Percentiles rank a stretch among this genome's conserved stretches.
phyloP scores from a whole-genome alignment of 345 rosid genomes.

The Streptanthus diversifolius region DNA sequence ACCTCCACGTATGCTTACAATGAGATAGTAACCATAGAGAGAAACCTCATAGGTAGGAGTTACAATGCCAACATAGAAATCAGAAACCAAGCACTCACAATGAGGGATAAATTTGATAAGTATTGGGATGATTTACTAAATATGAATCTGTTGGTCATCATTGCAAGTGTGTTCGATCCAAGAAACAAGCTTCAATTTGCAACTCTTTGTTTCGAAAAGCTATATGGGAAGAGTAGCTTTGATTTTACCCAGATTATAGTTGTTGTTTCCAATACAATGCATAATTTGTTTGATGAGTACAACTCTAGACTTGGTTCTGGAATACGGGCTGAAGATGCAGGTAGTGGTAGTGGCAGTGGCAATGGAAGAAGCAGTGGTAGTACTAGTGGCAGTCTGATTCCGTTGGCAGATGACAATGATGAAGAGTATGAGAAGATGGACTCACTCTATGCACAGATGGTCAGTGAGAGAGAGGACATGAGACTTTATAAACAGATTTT shows the following conservation, averaged over 20 bases:
- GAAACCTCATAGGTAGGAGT: too few species aligned
- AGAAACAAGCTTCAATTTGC: not conserved
- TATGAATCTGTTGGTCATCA: not conserved
- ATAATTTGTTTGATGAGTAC: not conserved
- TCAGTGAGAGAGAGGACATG: not conserved
- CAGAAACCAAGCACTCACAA: not conserved
- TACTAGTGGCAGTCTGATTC: too few species aligned
- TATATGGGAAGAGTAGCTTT: not conserved
- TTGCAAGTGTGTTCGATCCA: not conserved
- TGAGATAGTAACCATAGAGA: not conserved
- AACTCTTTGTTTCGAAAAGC: not conserved
- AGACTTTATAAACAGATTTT: not conserved
- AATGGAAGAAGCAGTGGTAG: too few species aligned
- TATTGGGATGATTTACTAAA: not conserved
- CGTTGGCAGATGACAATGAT: too few species aligned
- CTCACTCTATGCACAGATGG: not conserved
- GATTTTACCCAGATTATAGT: not conserved
- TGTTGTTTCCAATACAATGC: not conserved
- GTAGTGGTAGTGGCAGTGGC: not conserved
- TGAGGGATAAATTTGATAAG: not conserved
- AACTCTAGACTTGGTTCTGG: not conserved
- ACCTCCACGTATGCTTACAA: not conserved
- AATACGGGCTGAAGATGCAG: not conserved
- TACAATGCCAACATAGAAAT: too few species aligned
- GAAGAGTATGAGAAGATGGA: not conserved